Conservation (phyloP, 2,329 filamentous ascomycete genomes). For the Colletotrichum sp. region DNA sequence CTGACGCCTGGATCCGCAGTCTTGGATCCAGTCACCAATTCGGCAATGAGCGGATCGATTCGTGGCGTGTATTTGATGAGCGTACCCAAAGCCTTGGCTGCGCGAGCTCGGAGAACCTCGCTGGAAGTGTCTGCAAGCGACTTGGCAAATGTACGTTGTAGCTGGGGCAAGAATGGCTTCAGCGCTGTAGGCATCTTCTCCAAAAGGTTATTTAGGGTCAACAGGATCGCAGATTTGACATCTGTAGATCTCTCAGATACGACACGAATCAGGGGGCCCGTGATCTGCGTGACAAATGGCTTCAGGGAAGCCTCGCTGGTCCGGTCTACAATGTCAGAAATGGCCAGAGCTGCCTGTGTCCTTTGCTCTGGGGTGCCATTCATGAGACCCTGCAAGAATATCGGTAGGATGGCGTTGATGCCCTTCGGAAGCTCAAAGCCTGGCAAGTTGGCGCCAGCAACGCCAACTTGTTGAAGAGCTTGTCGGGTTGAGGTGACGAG, state of each 20-base stretch:
- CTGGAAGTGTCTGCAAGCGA: constrained; percentile 92
- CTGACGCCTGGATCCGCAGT: constrained; percentile 86
- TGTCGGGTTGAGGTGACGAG: constrained; percentile 87
- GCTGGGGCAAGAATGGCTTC: constrained; percentile 95
- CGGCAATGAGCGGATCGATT: constrained; percentile 90
- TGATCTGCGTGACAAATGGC: constrained; percentile 96
- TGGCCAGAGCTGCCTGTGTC: constrained; percentile 88
- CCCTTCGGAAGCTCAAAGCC: constrained; percentile 95
- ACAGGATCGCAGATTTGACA: constrained; percentile 91
- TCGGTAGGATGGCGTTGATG: constrained; percentile 93
- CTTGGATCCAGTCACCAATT: constrained; percentile 95
- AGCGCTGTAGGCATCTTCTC: constrained; percentile 96
- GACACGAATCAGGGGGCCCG: constrained; percentile 95
- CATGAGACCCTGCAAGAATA: constrained; percentile 97
- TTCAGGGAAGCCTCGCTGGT: constrained; percentile 87
- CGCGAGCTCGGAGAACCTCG: constrained; percentile 83
- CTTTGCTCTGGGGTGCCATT: constrained; percentile 93
- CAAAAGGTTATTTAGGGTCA: constrained; percentile 92
- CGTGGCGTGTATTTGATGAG: constrained; percentile 94
- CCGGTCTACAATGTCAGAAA: constrained; percentile 94
- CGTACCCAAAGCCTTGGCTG: constrained; percentile 92
- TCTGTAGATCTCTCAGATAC: constrained; percentile 96
- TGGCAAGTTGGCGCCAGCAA: constrained; percentile 81
- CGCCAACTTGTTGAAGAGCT: constrained; percentile 85
- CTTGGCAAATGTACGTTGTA: constrained; percentile 96